These are phyloP conservation scores for Blastobotrys indianensis DNA, from an alignment of 1,139 yeast species.

Conservation along the genomic window DNA sequence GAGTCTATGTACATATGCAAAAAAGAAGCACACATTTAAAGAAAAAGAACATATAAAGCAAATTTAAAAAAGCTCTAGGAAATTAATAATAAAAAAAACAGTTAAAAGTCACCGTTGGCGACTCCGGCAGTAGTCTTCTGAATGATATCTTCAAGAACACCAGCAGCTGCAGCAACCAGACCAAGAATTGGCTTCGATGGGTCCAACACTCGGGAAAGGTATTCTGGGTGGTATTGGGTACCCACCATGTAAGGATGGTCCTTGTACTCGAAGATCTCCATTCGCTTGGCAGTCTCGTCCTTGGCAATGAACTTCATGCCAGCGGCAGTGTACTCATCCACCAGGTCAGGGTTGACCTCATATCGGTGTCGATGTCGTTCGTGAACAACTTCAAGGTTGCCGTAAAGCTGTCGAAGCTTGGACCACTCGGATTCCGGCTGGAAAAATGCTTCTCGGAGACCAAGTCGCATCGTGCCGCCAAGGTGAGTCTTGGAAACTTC, in stretches of 20 bases:
- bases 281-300: constrained; percentile 83
- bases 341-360: constrained; percentile 86
- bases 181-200: constrained; percentile 98
- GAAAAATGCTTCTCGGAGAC: constrained; percentile 85
- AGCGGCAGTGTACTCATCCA: constrained; percentile 59
- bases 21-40: background rate
- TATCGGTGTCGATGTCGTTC: constrained; percentile 99
- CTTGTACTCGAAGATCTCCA: constrained; percentile 84
- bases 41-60: background rate
- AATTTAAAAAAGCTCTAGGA: background rate
- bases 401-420: constrained; percentile 73
- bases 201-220: constrained; percentile 88
- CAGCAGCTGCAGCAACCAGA: constrained; percentile 86
- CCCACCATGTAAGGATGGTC: constrained; percentile 89
- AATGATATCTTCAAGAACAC: constrained; percentile 57
- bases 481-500: constrained; percentile 92
- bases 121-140: constrained; percentile 6
- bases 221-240: constrained; percentile 98
- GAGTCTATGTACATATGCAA: background rate
- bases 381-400: constrained; percentile 57
- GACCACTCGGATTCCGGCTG: constrained; percentile 64
- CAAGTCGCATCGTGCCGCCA: constrained; percentile 99
- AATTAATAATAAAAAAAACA: background rate
- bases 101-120: background rate
- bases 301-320: constrained; percentile 90